Conservation (phyloP, 1,284 basidiomycete species). For the Erythrobasidium hasegawianum region DNA sequence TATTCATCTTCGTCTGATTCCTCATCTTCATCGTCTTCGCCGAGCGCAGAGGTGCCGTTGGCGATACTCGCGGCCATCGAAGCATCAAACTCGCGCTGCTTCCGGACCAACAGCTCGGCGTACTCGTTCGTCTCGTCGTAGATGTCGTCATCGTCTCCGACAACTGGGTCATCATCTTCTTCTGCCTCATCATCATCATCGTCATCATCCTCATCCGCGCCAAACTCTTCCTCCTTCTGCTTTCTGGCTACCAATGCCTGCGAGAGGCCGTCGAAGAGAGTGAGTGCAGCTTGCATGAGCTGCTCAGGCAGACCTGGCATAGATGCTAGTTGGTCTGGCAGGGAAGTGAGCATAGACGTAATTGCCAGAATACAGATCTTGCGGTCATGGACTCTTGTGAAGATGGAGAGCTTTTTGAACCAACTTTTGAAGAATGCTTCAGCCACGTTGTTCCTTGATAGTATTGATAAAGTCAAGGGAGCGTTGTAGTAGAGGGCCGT, state of each 20-base stretch:
- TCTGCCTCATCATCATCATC: constrained; percentile 21
- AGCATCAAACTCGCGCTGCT: constrained; percentile 7
- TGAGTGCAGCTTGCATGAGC: constrained; percentile 65
- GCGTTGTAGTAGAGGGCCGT: constrained; percentile 84
- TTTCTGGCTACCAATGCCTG: constrained; percentile 68
- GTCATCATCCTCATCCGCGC: constrained; percentile 30
- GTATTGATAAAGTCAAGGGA: constrained; percentile 70
- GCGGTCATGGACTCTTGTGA: constrained; percentile 87
- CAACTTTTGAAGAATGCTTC: constrained; percentile 72
- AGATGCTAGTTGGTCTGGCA: constrained; percentile 61
- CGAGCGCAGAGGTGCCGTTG: neutral
- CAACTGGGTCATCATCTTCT: neutral
- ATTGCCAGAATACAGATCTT: constrained; percentile 73
- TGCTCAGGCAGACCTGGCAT: constrained; percentile 64
- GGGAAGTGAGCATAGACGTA: constrained; percentile 67
- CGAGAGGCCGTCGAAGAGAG: constrained; percentile 69
- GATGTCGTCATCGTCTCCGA: constrained; percentile 40
- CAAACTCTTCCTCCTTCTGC: constrained; percentile 33
- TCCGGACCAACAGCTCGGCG: constrained; percentile 37
- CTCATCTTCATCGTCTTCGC: constrained; percentile 15
- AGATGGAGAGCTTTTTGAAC: constrained; percentile 62
- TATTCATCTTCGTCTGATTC: constrained; percentile 37
- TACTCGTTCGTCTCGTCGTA: constrained; percentile 42
- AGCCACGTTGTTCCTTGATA: constrained; percentile 56
- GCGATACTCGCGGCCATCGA: constrained; percentile 5